Percentiles rank a stretch among this genome's conserved stretches.
phyloP scores from a whole-genome alignment of 169 alveolate genomes.

The Babesia caballi region DNA sequence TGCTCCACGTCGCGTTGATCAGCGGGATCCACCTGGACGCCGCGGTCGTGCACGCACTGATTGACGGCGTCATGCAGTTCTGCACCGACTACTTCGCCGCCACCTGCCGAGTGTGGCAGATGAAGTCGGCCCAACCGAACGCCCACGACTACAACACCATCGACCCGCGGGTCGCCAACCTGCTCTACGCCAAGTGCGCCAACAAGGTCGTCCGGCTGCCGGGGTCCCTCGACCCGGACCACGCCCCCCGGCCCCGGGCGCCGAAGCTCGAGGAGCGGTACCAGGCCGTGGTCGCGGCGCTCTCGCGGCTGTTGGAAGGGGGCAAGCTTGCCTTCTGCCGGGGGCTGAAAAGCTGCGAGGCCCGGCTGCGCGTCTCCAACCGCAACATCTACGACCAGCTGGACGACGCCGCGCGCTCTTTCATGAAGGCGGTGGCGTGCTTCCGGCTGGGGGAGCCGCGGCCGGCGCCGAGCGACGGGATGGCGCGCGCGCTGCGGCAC shows the following conservation, averaged over 20 bases:
- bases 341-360: slow-evolving; percentile 45
- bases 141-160: slow-evolving; percentile 20
- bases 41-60: background rate
- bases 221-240: slow-evolving; percentile 20
- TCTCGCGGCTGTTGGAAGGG: background rate
- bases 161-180: slow-evolving; percentile 14
- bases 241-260: background rate
- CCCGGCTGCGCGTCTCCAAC: slow-evolving; percentile 15
- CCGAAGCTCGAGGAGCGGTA: slow-evolving; percentile 20
- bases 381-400: slow-evolving; percentile 15
- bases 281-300: slow-evolving; percentile 28
- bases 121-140: background rate
- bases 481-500: slow-evolving; percentile 4
- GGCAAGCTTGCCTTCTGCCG: slow-evolving; percentile 48
- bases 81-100: slow-evolving; percentile 25
- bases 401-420: background rate
- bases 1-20: slow-evolving; percentile 1
- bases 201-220: slow-evolving; percentile 34
- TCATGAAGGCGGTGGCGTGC: slow-evolving; percentile 4
- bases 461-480: background rate
- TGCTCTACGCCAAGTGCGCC: slow-evolving; percentile 37
- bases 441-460: slow-evolving; percentile 10
- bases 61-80: slow-evolving; percentile 8
- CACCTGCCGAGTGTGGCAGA: slow-evolving; percentile 7
- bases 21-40: slow-evolving; percentile 12